Evolutionary conservation across 1,284 basidiomycete genomes (phyloP).

Genomic region (Austropuccinia psidii): DNA sequence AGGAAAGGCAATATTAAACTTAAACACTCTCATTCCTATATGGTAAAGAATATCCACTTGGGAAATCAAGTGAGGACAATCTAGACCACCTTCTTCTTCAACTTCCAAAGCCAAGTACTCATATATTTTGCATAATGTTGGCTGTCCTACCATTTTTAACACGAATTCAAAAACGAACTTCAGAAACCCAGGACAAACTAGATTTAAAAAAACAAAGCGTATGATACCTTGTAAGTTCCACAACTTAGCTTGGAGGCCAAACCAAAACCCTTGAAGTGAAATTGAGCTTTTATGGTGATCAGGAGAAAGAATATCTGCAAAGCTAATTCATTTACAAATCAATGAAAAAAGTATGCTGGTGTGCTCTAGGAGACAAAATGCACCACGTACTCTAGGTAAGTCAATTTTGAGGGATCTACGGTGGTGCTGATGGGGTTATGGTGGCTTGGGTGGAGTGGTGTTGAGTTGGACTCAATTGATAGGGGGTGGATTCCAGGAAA

Average conservation of each 20-base stretch:
- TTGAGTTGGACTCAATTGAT: too few relatives aligned
- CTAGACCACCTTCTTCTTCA: not conserved
- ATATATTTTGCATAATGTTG: conserved; percentile 30
- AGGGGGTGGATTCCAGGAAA: not conserved
- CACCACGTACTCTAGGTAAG: conserved; percentile 4
- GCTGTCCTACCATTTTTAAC: not conserved
- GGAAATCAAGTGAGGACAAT: conserved; percentile 9
- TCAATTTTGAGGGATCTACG: not conserved
- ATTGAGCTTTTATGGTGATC: conserved; percentile 20
- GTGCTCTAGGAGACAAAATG: too few relatives aligned
- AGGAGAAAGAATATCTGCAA: conserved; percentile 26
- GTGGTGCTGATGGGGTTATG: not conserved
- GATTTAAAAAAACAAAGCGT: not conserved
- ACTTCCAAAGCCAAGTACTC: conserved; percentile 25
- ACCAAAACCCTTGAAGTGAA: conserved; percentile 30
- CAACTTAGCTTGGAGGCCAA: conserved; percentile 32
- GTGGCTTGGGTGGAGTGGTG: not conserved
- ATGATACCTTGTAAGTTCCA: conserved; percentile 31
- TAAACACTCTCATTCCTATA: conserved; percentile 9
- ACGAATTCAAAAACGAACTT: not conserved
- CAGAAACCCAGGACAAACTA: not conserved
- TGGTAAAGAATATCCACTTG: conserved; percentile 21
- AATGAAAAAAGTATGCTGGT: not conserved
- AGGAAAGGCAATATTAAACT: not conserved
- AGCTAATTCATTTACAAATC: not conserved